Conservation (phyloP, 805 yeast species). For the Candida xiaguanensis region DNA sequence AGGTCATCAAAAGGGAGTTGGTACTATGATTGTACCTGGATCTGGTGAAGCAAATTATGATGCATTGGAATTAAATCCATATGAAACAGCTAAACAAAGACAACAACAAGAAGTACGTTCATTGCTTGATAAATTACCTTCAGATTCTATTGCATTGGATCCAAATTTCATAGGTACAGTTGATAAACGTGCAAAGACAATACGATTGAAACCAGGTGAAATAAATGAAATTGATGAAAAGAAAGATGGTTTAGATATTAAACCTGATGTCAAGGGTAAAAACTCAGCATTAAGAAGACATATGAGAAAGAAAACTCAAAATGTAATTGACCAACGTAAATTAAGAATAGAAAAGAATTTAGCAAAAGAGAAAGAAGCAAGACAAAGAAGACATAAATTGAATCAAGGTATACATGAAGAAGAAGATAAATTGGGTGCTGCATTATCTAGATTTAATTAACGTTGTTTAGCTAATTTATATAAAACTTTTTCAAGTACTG, state of each 20-base stretch:
- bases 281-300: slow-evolving; percentile 80
- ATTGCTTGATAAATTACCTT: slow-evolving; percentile 80
- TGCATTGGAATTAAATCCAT: slow-evolving; percentile 90
- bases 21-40: slow-evolving; percentile 91
- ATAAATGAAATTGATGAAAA: slow-evolving; percentile 41
- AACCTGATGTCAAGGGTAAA: slow-evolving; percentile 71
- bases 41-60: slow-evolving; percentile 98
- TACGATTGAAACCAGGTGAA: slow-evolving; percentile 63
- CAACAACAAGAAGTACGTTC: slow-evolving; percentile 88
- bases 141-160: slow-evolving; percentile 90
- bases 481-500: slow-evolving; percentile 15
- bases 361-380: slow-evolving; percentile 66
- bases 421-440: slow-evolving; percentile 49
- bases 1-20: slow-evolving; percentile 76
- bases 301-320: slow-evolving; percentile 77
- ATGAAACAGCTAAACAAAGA: slow-evolving; percentile 86
- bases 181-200: slow-evolving; percentile 60
- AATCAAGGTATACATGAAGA: slow-evolving; percentile 47
- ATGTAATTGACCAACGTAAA: slow-evolving; percentile 83
- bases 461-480: slow-evolving; percentile 11
- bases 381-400: slow-evolving; percentile 48
- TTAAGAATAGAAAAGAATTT: slow-evolving; percentile 71
- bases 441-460: slow-evolving; percentile 46
- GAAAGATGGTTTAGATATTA: slow-evolving; percentile 44
- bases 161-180: slow-evolving; percentile 85